Evolutionary conservation across 768 basidiomycete genomes (phyloP), one percentile per base, ranked within the genome.

Genomic region (Mycena galopus): DNA sequence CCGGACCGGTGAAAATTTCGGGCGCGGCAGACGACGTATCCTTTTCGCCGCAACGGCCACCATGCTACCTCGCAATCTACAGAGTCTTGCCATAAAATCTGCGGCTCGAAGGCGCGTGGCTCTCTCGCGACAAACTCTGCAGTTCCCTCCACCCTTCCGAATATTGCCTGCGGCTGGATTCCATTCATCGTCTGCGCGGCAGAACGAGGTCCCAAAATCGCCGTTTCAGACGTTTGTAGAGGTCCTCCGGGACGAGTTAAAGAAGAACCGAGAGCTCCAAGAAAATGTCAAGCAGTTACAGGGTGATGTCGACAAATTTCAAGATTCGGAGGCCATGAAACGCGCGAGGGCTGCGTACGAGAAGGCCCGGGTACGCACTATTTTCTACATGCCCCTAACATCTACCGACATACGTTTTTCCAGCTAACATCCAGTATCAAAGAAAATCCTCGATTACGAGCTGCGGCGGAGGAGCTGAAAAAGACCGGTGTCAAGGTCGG

Each of bases 141-240:
- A 17, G 30, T 72, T 68, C 42, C 66, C 71, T 39, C 62, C 63
- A 19, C 67, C 72, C 4, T 69, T 69, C 57, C 65, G 71, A 57
- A 62, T 72, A 72, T 11, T 50, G 1, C n/a, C 62, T 44, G 50
- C 82, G 44, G 85, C 86, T 65, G 83, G 82, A 17, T 93, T 94
- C 78, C 93, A 94, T 78, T 88, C 93, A 32, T 92, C 94, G 32
- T 84, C 92, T 44, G 84, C 87, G 53, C 86, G 87, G 33, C 86
- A 81, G 50, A 84, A 91, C 74, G 94, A 95, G 76, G 81, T 88
- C 5, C 94, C 94, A 5, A 95, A 94, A 80, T 98, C 96, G 5
- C 98, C 98, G 0, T 98, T 98, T 79, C 93, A 95, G 81, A 96
- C 96, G 2, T 99, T 99, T 75, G 96, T 98, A 10, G 94, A 99